Percentiles rank a stretch among this genome's conserved stretches.
phyloP scores from a whole-genome alignment of 257 asterid genomes.

The Solanum pinnatisectum region DNA sequence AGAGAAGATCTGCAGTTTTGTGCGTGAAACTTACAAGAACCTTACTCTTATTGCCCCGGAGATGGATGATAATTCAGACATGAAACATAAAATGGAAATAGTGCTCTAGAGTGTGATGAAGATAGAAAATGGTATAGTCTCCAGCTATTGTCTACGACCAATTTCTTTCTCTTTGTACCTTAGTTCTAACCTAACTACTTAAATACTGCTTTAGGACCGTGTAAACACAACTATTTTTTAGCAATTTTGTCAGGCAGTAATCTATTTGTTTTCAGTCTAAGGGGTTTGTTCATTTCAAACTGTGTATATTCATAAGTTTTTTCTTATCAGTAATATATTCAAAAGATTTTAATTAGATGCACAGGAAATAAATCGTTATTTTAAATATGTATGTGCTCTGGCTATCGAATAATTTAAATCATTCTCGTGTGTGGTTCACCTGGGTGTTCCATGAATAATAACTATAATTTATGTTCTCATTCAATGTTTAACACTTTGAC shows the following conservation, averaged over 20 bases:
- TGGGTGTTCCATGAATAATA: too few species aligned
- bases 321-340: background rate
- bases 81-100: constrained; percentile 76
- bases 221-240: background rate
- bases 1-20: constrained; percentile 72
- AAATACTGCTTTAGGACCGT: background rate
- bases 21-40: constrained; percentile 73
- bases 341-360: too few species aligned
- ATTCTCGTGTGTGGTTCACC: too few species aligned
- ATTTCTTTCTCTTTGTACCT: background rate
- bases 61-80: constrained; percentile 71
- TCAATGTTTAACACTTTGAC: too few species aligned
- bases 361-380: background rate
- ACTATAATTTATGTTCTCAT: too few species aligned
- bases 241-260: background rate
- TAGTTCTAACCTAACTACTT: background rate
- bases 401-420: too few species aligned
- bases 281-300: background rate
- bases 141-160: background rate
- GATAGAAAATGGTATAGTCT: constrained; percentile 71
- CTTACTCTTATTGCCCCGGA: constrained; percentile 61
- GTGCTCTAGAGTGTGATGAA: constrained; percentile 94
- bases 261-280: background rate
- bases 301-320: background rate
- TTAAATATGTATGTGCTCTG: background rate